Percentiles rank a stretch among this genome's conserved stretches.
phyloP scores from a whole-genome alignment of 306 rosid genomes.

The Lathyrus aphaca region DNA sequence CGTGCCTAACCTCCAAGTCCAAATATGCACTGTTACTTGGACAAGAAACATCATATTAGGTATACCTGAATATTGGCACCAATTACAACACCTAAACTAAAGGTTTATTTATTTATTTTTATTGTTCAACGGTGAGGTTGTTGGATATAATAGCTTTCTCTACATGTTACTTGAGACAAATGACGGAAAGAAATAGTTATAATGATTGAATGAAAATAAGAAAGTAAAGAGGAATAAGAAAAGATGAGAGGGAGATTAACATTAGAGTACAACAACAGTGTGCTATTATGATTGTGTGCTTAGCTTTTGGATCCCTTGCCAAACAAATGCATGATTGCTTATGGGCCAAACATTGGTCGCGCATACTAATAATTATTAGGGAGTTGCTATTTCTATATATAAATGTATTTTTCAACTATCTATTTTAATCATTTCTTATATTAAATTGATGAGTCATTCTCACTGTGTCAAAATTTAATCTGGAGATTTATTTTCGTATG shows the following conservation, averaged over 20 bases:
- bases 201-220: background rate
- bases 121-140: background rate
- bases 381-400: too few relatives aligned
- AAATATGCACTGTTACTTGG: slow-evolving; percentile 28
- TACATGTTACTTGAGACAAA: slow-evolving; percentile 35
- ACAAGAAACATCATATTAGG: slow-evolving; percentile 35
- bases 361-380: slow-evolving; percentile 2
- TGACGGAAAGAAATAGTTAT: slow-evolving; percentile 33
- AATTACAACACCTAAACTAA: background rate
- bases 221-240: background rate
- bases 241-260: slow-evolving; percentile 31
- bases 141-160: slow-evolving; percentile 39
- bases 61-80: background rate
- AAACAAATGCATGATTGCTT: slow-evolving; percentile 53
- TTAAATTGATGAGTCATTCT: too few relatives aligned
- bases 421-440: too few relatives aligned
- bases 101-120: background rate
- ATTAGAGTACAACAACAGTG: slow-evolving; percentile 49
- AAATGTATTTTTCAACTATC: too few relatives aligned
- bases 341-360: slow-evolving; percentile 52
- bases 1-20: slow-evolving; percentile 41
- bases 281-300: slow-evolving; percentile 55
- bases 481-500: too few relatives aligned
- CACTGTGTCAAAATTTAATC: too few relatives aligned
- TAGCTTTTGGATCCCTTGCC: slow-evolving; percentile 54